phyloP scores from a whole-genome alignment of 1,139 yeast genomes.

The Candida frijolesensis region DNA sequence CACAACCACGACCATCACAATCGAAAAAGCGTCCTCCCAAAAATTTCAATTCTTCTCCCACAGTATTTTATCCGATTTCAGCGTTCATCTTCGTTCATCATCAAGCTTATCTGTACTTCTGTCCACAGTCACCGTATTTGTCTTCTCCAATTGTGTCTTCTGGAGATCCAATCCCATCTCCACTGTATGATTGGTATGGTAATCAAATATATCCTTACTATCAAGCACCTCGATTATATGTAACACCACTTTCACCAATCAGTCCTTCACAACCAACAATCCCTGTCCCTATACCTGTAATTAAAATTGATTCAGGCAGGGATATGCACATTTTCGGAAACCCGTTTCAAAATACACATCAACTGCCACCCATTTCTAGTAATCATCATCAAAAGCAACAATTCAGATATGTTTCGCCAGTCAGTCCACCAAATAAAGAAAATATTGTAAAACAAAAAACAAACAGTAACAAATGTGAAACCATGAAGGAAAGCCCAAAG shows the following conservation, averaged over 20 bases:
- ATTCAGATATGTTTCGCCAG: conserved; percentile 4
- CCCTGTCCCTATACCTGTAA: conserved; percentile 49
- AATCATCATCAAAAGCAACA: neutral
- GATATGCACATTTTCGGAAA: conserved; percentile 30
- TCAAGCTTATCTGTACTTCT: neutral
- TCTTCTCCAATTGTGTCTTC: neutral
- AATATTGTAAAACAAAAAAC: neutral
- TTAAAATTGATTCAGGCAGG: conserved; percentile 28
- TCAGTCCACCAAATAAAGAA: conserved; percentile 6
- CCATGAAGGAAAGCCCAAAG: neutral
- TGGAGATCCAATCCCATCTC: neutral
- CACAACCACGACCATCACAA: neutral
- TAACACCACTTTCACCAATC: neutral
- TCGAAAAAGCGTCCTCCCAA: neutral
- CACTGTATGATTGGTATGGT: neutral
- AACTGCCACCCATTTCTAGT: neutral
- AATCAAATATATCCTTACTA: neutral
- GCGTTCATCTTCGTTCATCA: neutral
- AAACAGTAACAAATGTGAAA: neutral
- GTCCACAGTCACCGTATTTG: neutral
- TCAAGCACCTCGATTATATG: neutral
- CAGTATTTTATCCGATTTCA: neutral
- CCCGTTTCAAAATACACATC: conserved; percentile 10
- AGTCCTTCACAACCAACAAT: neutral
- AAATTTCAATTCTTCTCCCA: neutral